Evolutionary conservation across 208 protist genomes (phyloP), one percentile per base, ranked within the genome.

Genomic region (Herpetomonas muscarum): DNA sequence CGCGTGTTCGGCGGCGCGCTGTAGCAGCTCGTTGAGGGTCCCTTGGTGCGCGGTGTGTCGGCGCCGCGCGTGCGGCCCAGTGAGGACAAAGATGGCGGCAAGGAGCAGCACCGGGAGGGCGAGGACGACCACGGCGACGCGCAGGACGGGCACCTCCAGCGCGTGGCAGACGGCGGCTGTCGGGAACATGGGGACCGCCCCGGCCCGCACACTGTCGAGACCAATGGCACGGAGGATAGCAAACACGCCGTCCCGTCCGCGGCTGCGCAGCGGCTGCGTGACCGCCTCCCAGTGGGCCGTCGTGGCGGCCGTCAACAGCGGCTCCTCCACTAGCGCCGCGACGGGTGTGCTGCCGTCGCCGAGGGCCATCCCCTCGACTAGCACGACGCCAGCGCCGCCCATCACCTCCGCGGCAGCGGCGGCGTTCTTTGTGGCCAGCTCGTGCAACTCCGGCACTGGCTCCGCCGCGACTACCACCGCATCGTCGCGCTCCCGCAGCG

Each of bases 391-490:
- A 1, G 31, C 34, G 9, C 4, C 24, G 6, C 10, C 28, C 7
- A 53, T 5, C 17, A n/a, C 53, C 32, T 46, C 17, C 7, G 39
- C 10, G 47, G 62, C 51, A 28, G 21, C 42, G 1, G 54, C 19
- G 0, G 70, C 66, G 50, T 80, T 80, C 13, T 37, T 17, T 30
- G 41, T 19, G 7, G 64, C 63, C 30, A 80, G 12, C 21, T 59
- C 52, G 25, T 54, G 61, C 21, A 73, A 22, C 0, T 2, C 6
- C 4, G 44, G 59, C 9, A 76, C 41, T 10, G 77, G 77, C 70
- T 85, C 73, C 3, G 67, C 64, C 1, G 51, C 68, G 2, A 85
- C 48, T 15, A 78, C 59, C 12, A 74, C 15, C 2, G 77, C 65
- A 0, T 31, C 15, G 1, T 61, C 54, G 45, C 64, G 66, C n/a